phyloP scores from a whole-genome alignment of 2,329 filamentous ascomycete genomes.

The Metarhizium rileyi region DNA sequence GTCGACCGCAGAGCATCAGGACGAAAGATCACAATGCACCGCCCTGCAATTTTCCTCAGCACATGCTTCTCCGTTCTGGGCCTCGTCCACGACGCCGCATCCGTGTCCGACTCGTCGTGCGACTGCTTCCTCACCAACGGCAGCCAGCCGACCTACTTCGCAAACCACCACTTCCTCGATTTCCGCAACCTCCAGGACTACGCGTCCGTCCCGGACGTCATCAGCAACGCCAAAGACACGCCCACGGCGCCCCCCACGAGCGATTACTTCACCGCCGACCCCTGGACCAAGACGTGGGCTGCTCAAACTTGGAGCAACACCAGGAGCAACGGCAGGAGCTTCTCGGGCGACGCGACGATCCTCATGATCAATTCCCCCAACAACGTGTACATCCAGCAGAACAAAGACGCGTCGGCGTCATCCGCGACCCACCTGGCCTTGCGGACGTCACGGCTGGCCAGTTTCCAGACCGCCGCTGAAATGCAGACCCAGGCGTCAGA shows the following conservation, averaged over 20 bases:
- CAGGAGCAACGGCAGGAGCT: background rate
- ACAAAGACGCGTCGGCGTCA: constrained; percentile 7
- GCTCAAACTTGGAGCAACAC: constrained; percentile 31
- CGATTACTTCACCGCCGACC: constrained; percentile 26
- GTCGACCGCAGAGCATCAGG: background rate
- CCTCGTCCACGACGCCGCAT: constrained; percentile 7
- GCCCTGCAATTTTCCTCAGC: background rate
- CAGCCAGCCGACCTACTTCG: constrained; percentile 32
- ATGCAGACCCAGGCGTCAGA: constrained; percentile 27
- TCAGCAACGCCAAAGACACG: constrained; percentile 19
- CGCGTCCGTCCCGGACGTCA: constrained; percentile 24
- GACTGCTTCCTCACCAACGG: constrained; percentile 40
- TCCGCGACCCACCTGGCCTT: constrained; percentile 36
- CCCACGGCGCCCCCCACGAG: constrained; percentile 23
- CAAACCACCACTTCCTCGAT: constrained; percentile 39
- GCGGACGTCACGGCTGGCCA: constrained; percentile 32
- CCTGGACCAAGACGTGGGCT: constrained; percentile 28
- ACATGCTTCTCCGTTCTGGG: background rate
- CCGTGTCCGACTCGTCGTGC: constrained; percentile 25
- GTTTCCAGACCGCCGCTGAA: constrained; percentile 39
- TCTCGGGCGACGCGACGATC: constrained; percentile 15
- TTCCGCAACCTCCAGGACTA: constrained; percentile 33
- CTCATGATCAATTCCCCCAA: constrained; percentile 31
- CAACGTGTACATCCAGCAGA: constrained; percentile 35
- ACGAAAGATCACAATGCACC: background rate